These are phyloP conservation scores for Eremothecium sinecaudum DNA, from an alignment of 1,139 yeast species.

Conservation along the genomic window DNA sequence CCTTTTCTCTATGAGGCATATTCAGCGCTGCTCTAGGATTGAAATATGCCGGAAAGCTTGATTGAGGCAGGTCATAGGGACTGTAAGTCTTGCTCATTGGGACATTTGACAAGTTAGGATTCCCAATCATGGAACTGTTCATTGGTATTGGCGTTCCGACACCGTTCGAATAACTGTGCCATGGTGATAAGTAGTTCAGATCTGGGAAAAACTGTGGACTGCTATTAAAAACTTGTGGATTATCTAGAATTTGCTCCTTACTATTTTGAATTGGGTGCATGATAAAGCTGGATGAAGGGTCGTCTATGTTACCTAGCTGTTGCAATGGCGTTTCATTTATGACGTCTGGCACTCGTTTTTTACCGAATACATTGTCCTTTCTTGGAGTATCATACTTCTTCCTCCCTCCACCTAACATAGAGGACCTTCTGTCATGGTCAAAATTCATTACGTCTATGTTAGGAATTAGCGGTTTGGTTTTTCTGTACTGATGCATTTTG, in stretches of 20 bases:
- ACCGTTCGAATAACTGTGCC: slow-evolving; percentile 6
- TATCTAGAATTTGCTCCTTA: slow-evolving; percentile 4
- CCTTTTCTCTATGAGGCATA: slow-evolving; percentile 57
- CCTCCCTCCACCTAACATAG: slow-evolving; percentile 4
- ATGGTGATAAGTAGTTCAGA: slow-evolving; percentile 5
- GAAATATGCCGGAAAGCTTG: slow-evolving; percentile 36
- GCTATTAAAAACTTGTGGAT: slow-evolving; percentile 3
- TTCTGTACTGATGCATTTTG: slow-evolving; percentile 5
- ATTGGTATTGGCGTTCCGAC: slow-evolving; percentile 6
- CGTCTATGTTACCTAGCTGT: slow-evolving; percentile 2
- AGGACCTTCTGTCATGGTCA: slow-evolving; percentile 7
- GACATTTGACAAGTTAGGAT: slow-evolving; percentile 4
- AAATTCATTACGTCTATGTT: slow-evolving; percentile 9
- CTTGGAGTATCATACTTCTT: slow-evolving; percentile 4
- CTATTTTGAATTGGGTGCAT: slow-evolving; percentile 5
- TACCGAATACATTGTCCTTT: slow-evolving; percentile 5
- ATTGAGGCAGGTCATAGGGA: slow-evolving; percentile 4
- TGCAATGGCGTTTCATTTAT: slow-evolving; percentile 3
- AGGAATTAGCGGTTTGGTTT: slow-evolving; percentile 7
- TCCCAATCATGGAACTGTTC: slow-evolving; percentile 6
- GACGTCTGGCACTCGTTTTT: slow-evolving; percentile 2
- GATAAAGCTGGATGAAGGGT: slow-evolving; percentile 6
- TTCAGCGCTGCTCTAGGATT: slow-evolving; percentile 50
- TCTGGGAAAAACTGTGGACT: slow-evolving; percentile 6
- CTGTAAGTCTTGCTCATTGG: slow-evolving; percentile 4